phyloP scores from a whole-genome alignment of 2,329 filamentous ascomycete genomes.

The Bipolaris sorokiniana region DNA sequence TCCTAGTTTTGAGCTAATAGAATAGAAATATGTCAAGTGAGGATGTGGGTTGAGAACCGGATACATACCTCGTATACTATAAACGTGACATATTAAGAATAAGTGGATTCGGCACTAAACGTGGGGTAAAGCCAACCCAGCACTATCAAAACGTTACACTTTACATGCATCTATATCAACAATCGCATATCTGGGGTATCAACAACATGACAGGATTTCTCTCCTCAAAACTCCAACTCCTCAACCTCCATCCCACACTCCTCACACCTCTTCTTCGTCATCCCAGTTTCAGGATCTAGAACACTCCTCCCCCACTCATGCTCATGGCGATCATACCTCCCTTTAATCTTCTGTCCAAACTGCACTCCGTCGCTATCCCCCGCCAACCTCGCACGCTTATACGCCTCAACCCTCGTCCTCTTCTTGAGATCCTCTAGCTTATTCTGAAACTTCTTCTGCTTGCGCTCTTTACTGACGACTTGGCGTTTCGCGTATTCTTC shows the following conservation, averaged over 20 bases:
- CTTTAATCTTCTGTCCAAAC: slow-evolving; percentile 79
- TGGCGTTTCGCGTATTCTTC: slow-evolving; percentile 84
- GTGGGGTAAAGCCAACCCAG: too few species aligned
- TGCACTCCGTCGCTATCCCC: slow-evolving; percentile 51
- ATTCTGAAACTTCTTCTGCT: slow-evolving; percentile 89
- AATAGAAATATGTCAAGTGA: too few species aligned
- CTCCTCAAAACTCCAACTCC: slow-evolving; percentile 64
- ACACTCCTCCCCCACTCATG: slow-evolving; percentile 79
- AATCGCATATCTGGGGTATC: too few species aligned
- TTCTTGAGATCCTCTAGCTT: slow-evolving; percentile 92
- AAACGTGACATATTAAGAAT: too few species aligned
- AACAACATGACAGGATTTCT: too few species aligned
- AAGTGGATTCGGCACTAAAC: too few species aligned
- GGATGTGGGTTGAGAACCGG: too few species aligned
- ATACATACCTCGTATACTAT: too few species aligned
- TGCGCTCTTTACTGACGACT: slow-evolving; percentile 78
- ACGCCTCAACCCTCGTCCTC: slow-evolving; percentile 89
- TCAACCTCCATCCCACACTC: slow-evolving; percentile 73
- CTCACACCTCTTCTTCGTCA: slow-evolving; percentile 76
- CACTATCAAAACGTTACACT: too few species aligned
- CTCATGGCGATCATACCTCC: slow-evolving; percentile 72
- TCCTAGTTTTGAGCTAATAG: too few species aligned
- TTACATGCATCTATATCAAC: too few species aligned
- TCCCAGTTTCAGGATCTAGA: slow-evolving; percentile 68
- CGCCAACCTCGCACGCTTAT: slow-evolving; percentile 63